Base-by-base conservation (phyloP, 495 filamentous ascomycete genomes). In the Xylaria palmicola region DNA sequence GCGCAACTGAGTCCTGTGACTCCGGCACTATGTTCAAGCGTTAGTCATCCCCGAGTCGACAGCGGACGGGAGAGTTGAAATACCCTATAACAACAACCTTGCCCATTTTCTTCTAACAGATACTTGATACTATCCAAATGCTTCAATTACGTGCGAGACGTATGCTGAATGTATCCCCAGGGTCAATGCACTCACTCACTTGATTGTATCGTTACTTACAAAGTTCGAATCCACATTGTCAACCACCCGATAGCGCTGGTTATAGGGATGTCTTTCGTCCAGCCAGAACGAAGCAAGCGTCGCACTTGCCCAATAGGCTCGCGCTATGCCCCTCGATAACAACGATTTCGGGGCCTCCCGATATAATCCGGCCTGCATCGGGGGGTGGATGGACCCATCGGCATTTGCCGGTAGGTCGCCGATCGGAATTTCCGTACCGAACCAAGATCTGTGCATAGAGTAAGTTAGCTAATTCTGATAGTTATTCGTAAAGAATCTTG, bases 1-100 rank as follows among this genome's bases (percentile, higher is more conserved):
- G 84, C 83, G 22, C 77, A 75, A 65, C 78, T 77, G 39, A 88
- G 79, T 53, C 84, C 85, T 62, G 79, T 81, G 15, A 86, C 81
- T 37, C 85, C 85, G 52, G 84, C 84, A 40, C 85, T 87, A 47
- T 22, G n/a, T 7, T 29, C 24, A 43, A 40, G n/a, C 7, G n/a
- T 62, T 56, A 56, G 50, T 45, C 2, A 44, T 36, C 34, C 40
- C 26, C 26, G 6, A 40, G 12, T 36, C 1, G 24, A 13, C 27
- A 6, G 13, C 17, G 19, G 34, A 22, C 1, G 7, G 41, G 19
- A 27, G 32, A 32, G 27, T 40, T 59, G 17, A 22, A 2, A 39
- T 61, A 61, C 59, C 59, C 59, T 26, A 61, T 53, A 3, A 61
- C 50, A 20, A 61, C 59, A 48, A 55, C 17, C 12, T 30, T 55